A percentile compares a stretch with the other conserved stretches of the same genome.
Evolutionary conservation across 495 filamentous ascomycete genomes (phyloP).

Genomic region (Platismatia glauca): DNA sequence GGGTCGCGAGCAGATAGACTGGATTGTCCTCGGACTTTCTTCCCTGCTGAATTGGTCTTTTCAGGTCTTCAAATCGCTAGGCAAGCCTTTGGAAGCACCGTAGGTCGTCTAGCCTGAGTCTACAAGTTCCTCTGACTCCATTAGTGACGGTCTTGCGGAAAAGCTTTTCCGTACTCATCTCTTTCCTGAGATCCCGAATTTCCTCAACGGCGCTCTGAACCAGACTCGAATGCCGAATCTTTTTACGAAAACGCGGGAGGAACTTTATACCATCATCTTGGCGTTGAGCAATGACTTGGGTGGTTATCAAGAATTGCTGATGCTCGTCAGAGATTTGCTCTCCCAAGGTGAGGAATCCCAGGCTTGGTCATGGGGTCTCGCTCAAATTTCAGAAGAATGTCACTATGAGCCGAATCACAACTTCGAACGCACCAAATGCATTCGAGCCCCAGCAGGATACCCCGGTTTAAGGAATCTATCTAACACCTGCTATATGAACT

Average conservation of each 20-base stretch:
- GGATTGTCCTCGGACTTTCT: slow-evolving; percentile 40
- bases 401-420: slow-evolving; percentile 47
- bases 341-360: slow-evolving; percentile 34
- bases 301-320: slow-evolving; percentile 43
- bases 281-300: slow-evolving; percentile 48
- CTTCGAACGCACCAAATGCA: slow-evolving; percentile 57
- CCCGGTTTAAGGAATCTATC: slow-evolving; percentile 81
- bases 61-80: slow-evolving; percentile 37
- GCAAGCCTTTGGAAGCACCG: slow-evolving; percentile 39
- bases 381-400: slow-evolving; percentile 35
- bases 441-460: slow-evolving; percentile 68
- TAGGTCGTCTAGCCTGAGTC: slow-evolving; percentile 18
- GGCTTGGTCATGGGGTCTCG: slow-evolving; percentile 23
- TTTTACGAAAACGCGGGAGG: slow-evolving; percentile 48
- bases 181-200: slow-evolving; percentile 51
- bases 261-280: slow-evolving; percentile 55
- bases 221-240: slow-evolving; percentile 39
- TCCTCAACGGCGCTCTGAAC: slow-evolving; percentile 18
- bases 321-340: slow-evolving; percentile 44
- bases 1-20: slow-evolving; percentile 42
- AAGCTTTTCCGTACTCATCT: slow-evolving; percentile 59
- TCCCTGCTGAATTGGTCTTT: slow-evolving; percentile 41
- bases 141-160: slow-evolving; percentile 43
- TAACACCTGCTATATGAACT: slow-evolving; percentile 97
- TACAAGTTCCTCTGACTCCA: slow-evolving; percentile 8